These are phyloP conservation scores for Spongospora subterranea DNA, from an alignment of 208 protist species.

Conservation along the genomic window DNA sequence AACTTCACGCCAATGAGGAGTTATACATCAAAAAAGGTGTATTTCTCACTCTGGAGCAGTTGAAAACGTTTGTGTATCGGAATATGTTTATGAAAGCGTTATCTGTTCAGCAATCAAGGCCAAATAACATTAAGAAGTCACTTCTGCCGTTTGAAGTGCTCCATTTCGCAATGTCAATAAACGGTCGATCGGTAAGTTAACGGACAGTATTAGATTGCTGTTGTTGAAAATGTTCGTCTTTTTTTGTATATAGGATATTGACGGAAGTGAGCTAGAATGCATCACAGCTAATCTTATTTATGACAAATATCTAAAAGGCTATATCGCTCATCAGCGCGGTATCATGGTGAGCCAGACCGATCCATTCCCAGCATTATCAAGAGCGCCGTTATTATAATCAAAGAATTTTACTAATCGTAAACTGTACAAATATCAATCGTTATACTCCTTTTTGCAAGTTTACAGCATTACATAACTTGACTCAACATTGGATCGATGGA, in stretches of 20 bases:
- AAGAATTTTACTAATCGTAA: not conserved
- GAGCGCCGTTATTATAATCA: not conserved
- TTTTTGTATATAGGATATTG: conserved; percentile 3
- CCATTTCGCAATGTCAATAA: not conserved
- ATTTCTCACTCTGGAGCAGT: conserved; percentile 35
- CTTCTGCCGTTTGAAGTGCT: conserved; percentile 31
- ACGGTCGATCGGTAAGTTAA: not conserved
- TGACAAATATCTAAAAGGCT: conserved; percentile 49
- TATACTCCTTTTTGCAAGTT: too few species aligned
- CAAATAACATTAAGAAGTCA: conserved; percentile 30
- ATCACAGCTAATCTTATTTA: conserved; percentile 47
- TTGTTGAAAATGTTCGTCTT: not conserved
- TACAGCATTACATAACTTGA: too few species aligned
- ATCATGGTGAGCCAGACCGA: conserved; percentile 52
- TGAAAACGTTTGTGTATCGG: conserved; percentile 40
- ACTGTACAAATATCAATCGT: not conserved
- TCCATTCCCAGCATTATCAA: conserved; percentile 12
- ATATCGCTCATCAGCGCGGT: conserved; percentile 52
- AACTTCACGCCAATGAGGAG: not conserved
- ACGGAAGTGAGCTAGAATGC: conserved; percentile 41
- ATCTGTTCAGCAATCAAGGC: not conserved
- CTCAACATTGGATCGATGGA: too few species aligned
- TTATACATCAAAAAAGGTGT: conserved; percentile 48
- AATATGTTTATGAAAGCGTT: conserved; percentile 23
- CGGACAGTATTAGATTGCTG: not conserved